Conservation (phyloP, 2,329 filamentous ascomycete species). For the Penicillium verrucosum region DNA sequence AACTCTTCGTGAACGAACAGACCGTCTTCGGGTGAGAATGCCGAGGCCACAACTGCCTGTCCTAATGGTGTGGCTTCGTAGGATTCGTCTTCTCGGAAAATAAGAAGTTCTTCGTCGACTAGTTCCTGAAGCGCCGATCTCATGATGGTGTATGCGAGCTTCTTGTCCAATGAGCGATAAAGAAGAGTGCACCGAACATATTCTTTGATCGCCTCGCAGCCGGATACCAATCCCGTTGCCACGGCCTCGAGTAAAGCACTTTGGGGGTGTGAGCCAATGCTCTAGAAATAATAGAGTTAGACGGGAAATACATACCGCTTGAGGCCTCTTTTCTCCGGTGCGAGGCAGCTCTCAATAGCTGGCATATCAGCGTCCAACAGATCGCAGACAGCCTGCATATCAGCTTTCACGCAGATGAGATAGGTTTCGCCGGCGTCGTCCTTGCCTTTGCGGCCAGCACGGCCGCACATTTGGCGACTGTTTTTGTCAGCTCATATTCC, state of each 20-base stretch:
- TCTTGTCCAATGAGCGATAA: conserved; percentile 53
- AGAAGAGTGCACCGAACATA: conserved; percentile 68
- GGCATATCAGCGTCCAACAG: conserved; percentile 71
- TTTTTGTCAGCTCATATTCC: conserved; percentile 21
- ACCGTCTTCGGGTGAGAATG: conserved; percentile 71
- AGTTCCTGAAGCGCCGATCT: conserved; percentile 60
- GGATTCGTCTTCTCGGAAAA: conserved; percentile 47
- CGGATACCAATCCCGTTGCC: conserved; percentile 64
- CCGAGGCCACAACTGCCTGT: conserved; percentile 68
- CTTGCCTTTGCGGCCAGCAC: conserved; percentile 74
- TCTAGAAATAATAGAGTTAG: not conserved
- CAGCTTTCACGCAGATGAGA: conserved; percentile 66
- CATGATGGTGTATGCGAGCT: conserved; percentile 54
- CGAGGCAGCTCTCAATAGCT: conserved; percentile 64
- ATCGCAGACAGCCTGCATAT: conserved; percentile 67
- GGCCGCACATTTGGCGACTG: conserved; percentile 71
- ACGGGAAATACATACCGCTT: conserved; percentile 51
- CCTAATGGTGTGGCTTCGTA: conserved; percentile 65
- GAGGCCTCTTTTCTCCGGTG: conserved; percentile 64
- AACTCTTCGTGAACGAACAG: conserved; percentile 70
- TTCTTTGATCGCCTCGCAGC: conserved; percentile 61
- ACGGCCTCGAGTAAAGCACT: conserved; percentile 71
- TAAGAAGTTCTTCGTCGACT: conserved; percentile 54
- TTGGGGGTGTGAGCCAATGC: conserved; percentile 5
- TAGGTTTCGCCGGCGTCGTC: conserved; percentile 75